phyloP scores from a whole-genome alignment of 2,329 filamentous ascomycete genomes.

The Stemphylium lycopersici region DNA sequence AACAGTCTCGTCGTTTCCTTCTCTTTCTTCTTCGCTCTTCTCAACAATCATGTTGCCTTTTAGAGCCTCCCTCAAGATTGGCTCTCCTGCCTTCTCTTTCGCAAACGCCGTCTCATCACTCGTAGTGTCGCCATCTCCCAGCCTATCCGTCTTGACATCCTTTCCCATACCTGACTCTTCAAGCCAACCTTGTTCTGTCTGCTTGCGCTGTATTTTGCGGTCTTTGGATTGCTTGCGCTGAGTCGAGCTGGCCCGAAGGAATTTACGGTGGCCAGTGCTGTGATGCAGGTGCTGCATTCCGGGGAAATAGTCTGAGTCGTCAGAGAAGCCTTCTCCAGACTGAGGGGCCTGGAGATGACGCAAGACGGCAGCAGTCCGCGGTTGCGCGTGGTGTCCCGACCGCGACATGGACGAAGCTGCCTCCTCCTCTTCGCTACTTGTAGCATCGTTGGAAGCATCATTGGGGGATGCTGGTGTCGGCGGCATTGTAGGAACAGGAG shows the following conservation, averaged over 20 bases:
- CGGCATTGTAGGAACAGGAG: constrained; percentile 26
- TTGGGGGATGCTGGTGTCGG: constrained; percentile 42
- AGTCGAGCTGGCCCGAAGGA: constrained; percentile 35
- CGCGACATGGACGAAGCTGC: constrained; percentile 20
- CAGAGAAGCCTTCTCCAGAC: constrained; percentile 49
- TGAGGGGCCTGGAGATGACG: constrained; percentile 43
- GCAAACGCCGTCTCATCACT: constrained; percentile 26
- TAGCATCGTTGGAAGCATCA: constrained; percentile 43
- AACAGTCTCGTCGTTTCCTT: constrained; percentile 19
- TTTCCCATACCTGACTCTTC: constrained; percentile 56
- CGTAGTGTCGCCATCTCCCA: constrained; percentile 50
- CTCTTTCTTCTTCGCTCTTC: constrained; percentile 32
- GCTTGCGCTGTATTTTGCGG: constrained; percentile 41
- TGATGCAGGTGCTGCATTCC: constrained; percentile 42
- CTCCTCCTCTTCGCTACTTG: constrained; percentile 33
- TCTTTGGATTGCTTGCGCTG: constrained; percentile 44
- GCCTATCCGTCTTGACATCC: constrained; percentile 52
- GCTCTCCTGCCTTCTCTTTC: constrained; percentile 17
- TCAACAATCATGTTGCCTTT: constrained; percentile 46
- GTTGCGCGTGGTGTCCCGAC: constrained; percentile 28
- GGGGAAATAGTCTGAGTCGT: constrained; percentile 52
- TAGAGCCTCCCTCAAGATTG: constrained; percentile 40
- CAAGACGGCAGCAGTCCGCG: constrained; percentile 38
- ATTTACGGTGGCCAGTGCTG: constrained; percentile 25
- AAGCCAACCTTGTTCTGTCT: constrained; percentile 51